Conservation (phyloP, 352 stramenopile species). For the Globisporangium middletonii region DNA sequence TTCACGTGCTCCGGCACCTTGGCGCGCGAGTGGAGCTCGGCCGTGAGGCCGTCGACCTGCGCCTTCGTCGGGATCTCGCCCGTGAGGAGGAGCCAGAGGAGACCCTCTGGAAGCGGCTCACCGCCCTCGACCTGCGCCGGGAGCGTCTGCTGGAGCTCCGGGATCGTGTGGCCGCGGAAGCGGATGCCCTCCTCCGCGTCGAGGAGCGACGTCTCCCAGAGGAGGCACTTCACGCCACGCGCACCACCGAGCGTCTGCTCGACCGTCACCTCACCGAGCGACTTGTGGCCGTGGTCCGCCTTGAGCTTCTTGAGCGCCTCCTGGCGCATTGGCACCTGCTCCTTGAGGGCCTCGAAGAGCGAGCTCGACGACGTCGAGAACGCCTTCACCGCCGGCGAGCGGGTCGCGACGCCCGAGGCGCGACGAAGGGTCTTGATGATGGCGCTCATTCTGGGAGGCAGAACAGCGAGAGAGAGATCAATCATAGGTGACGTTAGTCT, state of each 20-base stretch:
- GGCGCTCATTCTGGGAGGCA: slow-evolving; percentile 37
- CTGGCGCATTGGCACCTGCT: slow-evolving; percentile 89
- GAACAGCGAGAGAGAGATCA: neutral
- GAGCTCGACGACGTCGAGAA: slow-evolving; percentile 67
- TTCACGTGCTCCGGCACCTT: slow-evolving; percentile 95
- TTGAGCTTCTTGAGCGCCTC: slow-evolving; percentile 94
- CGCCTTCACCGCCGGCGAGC: slow-evolving; percentile 35
- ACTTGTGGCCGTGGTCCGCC: slow-evolving; percentile 91
- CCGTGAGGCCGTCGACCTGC: slow-evolving; percentile 93
- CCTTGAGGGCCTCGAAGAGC: slow-evolving; percentile 81
- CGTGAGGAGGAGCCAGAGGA: slow-evolving; percentile 98
- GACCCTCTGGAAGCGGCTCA: slow-evolving; percentile 95
- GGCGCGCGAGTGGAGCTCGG: slow-evolving; percentile 93
- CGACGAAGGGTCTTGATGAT: slow-evolving; percentile 65
- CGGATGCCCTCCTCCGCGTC: slow-evolving; percentile 97
- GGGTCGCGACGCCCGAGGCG: slow-evolving; percentile 35
- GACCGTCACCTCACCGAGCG: slow-evolving; percentile 91
- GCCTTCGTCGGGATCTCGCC: slow-evolving; percentile 96
- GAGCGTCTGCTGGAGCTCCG: slow-evolving; percentile 95
- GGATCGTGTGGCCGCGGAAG: slow-evolving; percentile 98
- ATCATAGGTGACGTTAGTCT: too few relatives aligned
- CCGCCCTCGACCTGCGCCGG: slow-evolving; percentile 89
- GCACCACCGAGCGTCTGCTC: slow-evolving; percentile 96
- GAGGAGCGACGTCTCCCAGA: slow-evolving; percentile 98
- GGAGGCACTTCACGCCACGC: slow-evolving; percentile 97